Conservation (phyloP, 768 basidiomycete species). For the Lactarius trivialis region DNA sequence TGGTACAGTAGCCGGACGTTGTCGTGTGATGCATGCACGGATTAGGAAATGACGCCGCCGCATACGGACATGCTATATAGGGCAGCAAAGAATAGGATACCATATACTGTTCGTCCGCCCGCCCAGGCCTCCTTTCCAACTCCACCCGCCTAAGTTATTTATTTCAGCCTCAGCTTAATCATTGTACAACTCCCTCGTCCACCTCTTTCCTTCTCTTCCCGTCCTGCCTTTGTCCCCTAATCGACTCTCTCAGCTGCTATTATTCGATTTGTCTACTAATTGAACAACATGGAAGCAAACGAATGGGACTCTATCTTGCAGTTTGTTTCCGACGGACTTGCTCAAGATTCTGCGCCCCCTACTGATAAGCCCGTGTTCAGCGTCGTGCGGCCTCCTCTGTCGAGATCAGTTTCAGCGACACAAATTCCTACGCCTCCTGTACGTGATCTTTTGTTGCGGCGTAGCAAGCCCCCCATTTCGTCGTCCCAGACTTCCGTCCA, state of each 20-base stretch:
- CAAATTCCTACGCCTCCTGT: conserved; percentile 57
- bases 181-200: background rate
- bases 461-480: conserved; percentile 4
- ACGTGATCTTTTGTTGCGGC: conserved; percentile 25
- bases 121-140: background rate
- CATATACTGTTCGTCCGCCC: background rate
- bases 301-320: conserved; percentile 62
- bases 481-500: conserved; percentile 29
- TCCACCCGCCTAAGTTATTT: background rate
- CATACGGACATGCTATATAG: background rate
- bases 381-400: conserved; percentile 19
- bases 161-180: background rate
- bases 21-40: background rate
- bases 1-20: no score
- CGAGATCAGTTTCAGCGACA: conserved; percentile 8
- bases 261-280: background rate
- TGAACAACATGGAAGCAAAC: conserved; percentile 35
- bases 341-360: conserved; percentile 24
- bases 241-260: background rate
- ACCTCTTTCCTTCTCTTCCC: background rate
- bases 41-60: background rate
- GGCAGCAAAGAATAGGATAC: background rate
- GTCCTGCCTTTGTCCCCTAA: background rate
- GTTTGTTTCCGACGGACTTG: conserved; percentile 46
- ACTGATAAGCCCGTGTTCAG: conserved; percentile 35